A percentile compares a stretch with the other conserved stretches of the same genome.
phyloP scores from a whole-genome alignment of 495 filamentous ascomycete genomes.

The Aspergillus indologenus region DNA sequence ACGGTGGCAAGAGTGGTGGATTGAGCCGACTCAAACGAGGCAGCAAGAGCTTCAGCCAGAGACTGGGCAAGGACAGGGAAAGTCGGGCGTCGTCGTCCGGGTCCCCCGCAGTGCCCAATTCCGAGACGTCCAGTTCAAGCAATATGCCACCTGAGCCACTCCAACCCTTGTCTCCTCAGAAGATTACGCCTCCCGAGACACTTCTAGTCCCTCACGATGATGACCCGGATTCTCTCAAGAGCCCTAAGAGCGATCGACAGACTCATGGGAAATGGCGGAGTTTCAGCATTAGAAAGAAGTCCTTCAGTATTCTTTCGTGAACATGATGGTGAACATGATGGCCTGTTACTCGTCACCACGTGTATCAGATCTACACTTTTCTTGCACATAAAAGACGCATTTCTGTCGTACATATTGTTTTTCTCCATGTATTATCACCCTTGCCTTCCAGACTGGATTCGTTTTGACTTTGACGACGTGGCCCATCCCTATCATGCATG shows the following conservation, averaged over 20 bases:
- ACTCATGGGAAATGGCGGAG: constrained; percentile 38
- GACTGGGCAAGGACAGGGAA: constrained; percentile 38
- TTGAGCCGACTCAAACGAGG: constrained; percentile 52
- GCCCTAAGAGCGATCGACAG: constrained; percentile 24
- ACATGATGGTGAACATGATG: constrained; percentile 22
- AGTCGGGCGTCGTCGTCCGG: constrained; percentile 33
- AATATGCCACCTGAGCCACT: constrained; percentile 10
- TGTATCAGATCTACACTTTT: constrained; percentile 15
- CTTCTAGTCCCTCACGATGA: constrained; percentile 24
- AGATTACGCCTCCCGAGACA: constrained; percentile 8
- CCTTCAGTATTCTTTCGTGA: constrained; percentile 36
- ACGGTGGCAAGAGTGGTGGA: constrained; percentile 31
- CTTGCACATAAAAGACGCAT: constrained; percentile 34
- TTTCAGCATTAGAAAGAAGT: constrained; percentile 44
- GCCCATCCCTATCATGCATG: neutral
- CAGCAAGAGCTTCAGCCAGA: constrained; percentile 60
- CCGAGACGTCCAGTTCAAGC: constrained; percentile 15
- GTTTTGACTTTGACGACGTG: constrained; percentile 14
- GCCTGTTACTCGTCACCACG: neutral
- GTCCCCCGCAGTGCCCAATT: constrained; percentile 19
- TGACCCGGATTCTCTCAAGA: constrained; percentile 21
- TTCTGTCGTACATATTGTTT: constrained; percentile 27
- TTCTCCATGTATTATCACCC: constrained; percentile 37
- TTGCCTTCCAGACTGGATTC: constrained; percentile 23
- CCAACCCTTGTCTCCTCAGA: constrained; percentile 3